Evolutionary conservation across 345 rosid species (phyloP).

Genomic region (Cochlearia excelsa): DNA sequence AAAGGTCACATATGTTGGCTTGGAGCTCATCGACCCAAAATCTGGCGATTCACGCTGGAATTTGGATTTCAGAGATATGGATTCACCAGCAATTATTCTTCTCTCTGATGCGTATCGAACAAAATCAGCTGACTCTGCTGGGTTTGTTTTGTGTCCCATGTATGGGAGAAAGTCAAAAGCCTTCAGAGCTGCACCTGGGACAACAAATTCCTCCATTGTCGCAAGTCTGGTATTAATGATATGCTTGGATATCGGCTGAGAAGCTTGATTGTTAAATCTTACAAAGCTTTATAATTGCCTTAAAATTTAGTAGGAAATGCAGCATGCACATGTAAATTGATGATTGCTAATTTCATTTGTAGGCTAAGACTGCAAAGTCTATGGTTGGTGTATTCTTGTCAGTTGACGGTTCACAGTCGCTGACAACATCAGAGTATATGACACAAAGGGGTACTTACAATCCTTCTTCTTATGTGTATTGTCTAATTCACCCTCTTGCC

Average conservation of each 20-base stretch:
- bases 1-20: constrained; percentile 82
- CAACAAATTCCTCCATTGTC: constrained; percentile 72
- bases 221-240: constrained; percentile 60
- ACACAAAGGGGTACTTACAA: constrained; percentile 64
- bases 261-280: constrained; percentile 13
- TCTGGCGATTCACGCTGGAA: constrained; percentile 89
- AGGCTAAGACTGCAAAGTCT: constrained; percentile 93
- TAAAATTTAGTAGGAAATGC: constrained; percentile 7
- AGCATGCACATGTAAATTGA: constrained; percentile 24
- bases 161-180: constrained; percentile 98
- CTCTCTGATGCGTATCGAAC: constrained; percentile 72
- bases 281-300: constrained; percentile 4
- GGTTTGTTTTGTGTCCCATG: constrained; percentile 83
- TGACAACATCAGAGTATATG: constrained; percentile 64
- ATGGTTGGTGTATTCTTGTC: constrained; percentile 68
- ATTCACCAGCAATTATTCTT: constrained; percentile 73
- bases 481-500: constrained; percentile 7
- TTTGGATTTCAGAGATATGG: constrained; percentile 97
- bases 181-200: constrained; percentile 94
- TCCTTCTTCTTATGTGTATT: constrained; percentile 15
- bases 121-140: constrained; percentile 60
- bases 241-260: constrained; percentile 21
- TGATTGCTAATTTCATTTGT: constrained; percentile 33
- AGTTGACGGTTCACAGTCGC: constrained; percentile 68
- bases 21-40: constrained; percentile 72